Evolutionary conservation across 176 grass and related monocot species (phyloP).

Genomic region (Aegilops tauschii): DNA sequence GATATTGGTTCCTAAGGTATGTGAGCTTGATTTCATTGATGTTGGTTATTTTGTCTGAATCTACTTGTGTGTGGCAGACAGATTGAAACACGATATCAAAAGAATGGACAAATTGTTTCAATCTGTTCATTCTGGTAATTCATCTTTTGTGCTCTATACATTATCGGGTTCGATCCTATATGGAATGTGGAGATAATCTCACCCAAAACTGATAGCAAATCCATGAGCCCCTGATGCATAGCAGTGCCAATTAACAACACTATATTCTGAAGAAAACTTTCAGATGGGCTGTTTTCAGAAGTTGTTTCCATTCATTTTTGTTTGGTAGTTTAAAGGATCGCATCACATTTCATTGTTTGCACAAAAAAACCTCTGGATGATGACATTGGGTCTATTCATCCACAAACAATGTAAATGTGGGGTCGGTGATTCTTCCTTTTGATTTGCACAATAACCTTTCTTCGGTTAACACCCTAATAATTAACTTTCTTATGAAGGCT

Average conservation of each 20-base stretch:
- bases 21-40: background rate
- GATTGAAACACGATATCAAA: background rate
- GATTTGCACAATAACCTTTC: background rate
- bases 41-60: background rate
- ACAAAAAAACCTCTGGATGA: background rate
- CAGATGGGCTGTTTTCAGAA: background rate
- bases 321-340: background rate
- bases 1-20: constrained; percentile 42
- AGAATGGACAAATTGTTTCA: background rate
- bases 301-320: background rate
- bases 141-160: background rate
- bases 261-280: background rate
- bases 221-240: background rate
- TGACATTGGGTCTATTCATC: background rate
- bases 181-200: background rate
- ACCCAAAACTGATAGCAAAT: background rate
- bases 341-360: background rate
- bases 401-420: background rate
- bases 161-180: background rate
- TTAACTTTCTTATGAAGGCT: constrained; percentile 8
- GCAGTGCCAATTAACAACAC: background rate
- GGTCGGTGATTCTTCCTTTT: background rate
- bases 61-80: background rate
- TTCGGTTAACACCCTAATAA: background rate
- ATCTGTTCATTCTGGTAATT: background rate